A percentile compares a stretch with the other conserved stretches of the same genome.
phyloP scores from a whole-genome alignment of 805 yeast species.

The Debaryomyces hansenii region DNA sequence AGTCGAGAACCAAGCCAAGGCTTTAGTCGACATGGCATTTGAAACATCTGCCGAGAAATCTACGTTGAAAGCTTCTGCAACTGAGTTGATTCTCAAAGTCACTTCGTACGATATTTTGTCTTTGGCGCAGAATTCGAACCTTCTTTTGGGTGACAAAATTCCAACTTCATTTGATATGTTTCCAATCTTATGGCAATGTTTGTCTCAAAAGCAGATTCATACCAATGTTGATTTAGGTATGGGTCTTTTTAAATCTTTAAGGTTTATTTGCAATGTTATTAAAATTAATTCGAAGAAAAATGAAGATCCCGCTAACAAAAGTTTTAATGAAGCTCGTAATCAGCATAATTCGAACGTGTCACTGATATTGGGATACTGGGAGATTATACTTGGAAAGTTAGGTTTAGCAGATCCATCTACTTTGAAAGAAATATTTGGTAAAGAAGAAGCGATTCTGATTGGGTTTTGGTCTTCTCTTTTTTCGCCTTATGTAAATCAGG shows the following conservation, averaged over 20 bases:
- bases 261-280: slow-evolving; percentile 15
- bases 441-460: slow-evolving; percentile 38
- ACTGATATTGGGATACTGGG: slow-evolving; percentile 18
- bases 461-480: slow-evolving; percentile 77
- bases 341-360: slow-evolving; percentile 33
- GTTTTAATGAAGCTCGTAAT: slow-evolving; percentile 21
- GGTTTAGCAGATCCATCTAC: slow-evolving; percentile 29
- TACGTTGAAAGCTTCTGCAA: slow-evolving; percentile 5
- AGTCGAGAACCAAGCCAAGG: slow-evolving; percentile 43
- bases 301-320: slow-evolving; percentile 13
- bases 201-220: slow-evolving; percentile 14
- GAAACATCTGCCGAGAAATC: slow-evolving; percentile 15
- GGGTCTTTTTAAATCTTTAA: slow-evolving; percentile 15
- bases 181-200: slow-evolving; percentile 30
- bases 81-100: slow-evolving; percentile 37
- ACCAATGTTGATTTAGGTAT: slow-evolving; percentile 10
- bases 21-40: slow-evolving; percentile 25
- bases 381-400: slow-evolving; percentile 28
- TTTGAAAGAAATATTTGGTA: slow-evolving; percentile 21
- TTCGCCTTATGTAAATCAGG: slow-evolving; percentile 65
- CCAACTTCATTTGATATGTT: slow-evolving; percentile 34
- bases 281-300: slow-evolving; percentile 24
- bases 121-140: slow-evolving; percentile 24
- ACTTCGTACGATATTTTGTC: slow-evolving; percentile 48
- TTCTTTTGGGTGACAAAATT: slow-evolving; percentile 14